Conservation (phyloP, 2,329 filamentous ascomycete species). For the Ophiostoma sp. region DNA sequence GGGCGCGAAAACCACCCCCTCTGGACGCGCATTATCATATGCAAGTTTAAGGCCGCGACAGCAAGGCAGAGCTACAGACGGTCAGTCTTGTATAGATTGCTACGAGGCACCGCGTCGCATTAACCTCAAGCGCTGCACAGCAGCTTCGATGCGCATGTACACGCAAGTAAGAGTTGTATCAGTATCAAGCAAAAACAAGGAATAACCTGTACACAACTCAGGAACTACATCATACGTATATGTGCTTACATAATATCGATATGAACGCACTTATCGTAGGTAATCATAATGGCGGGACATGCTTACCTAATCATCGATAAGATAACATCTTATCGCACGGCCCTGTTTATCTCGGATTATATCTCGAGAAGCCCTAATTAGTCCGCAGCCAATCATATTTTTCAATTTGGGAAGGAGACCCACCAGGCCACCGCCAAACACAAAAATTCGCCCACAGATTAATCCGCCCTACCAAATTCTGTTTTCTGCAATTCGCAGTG, state of each 20-base stretch:
- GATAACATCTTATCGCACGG: constrained; percentile 20
- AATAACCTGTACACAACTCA: not conserved
- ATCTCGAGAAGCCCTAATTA: constrained; percentile 25
- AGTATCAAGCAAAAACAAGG: not conserved
- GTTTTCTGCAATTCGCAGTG: constrained; percentile 17
- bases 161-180: too few species aligned
- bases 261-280: not conserved
- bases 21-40: too few species aligned
- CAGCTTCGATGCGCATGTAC: not conserved
- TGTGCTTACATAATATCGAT: too few species aligned
- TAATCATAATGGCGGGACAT: not conserved
- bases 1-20: too few species aligned
- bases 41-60: not conserved
- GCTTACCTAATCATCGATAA: not conserved
- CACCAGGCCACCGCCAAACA: constrained; percentile 19
- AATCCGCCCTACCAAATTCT: constrained; percentile 4
- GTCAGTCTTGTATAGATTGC: constrained; percentile 6
- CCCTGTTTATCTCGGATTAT: constrained; percentile 18
- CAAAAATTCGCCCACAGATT: constrained; percentile 33
- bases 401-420: not conserved
- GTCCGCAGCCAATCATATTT: constrained; percentile 18
- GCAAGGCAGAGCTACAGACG: not conserved
- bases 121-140: not conserved
- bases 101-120: not conserved
- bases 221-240: too few species aligned